Evolutionary conservation across 2,329 filamentous ascomycete species (phyloP).

Genomic region (Chrysoporthe cubensis): DNA sequence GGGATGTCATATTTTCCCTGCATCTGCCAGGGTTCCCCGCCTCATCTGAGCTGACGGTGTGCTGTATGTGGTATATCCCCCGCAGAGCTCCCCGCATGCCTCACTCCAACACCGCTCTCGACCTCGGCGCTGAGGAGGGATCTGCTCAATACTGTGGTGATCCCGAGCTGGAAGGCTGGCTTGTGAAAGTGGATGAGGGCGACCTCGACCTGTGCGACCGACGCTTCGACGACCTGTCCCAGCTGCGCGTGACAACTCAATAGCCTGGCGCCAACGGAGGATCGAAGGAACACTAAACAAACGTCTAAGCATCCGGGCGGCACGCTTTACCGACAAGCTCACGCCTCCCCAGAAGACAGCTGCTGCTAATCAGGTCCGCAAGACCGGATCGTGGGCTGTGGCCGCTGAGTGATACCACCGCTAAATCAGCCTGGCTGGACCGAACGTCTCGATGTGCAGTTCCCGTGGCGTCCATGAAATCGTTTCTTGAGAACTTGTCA

Average conservation of each 20-base stretch:
- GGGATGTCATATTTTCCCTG: neutral
- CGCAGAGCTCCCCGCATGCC: slow-evolving; percentile 18
- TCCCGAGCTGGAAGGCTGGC: slow-evolving; percentile 14
- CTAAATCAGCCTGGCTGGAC: neutral
- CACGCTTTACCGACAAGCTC: neutral
- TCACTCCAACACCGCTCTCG: neutral
- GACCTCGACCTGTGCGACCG: neutral
- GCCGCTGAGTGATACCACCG: neutral
- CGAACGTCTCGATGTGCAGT: no score
- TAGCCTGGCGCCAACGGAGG: slow-evolving; percentile 9
- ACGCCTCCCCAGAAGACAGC: neutral
- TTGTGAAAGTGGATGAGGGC: slow-evolving; percentile 24
- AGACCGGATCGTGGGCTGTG: neutral
- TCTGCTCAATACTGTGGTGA: slow-evolving; percentile 23
- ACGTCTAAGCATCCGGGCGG: neutral
- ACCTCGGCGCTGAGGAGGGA: slow-evolving; percentile 24
- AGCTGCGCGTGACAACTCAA: slow-evolving; percentile 10
- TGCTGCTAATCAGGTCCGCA: neutral
- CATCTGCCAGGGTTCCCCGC: slow-evolving; percentile 13
- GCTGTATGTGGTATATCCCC: slow-evolving; percentile 12
- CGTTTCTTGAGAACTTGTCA: slow-evolving; percentile 26
- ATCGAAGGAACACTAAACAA: neutral
- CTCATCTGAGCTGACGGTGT: slow-evolving; percentile 7
- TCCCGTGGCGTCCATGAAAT: slow-evolving; percentile 26
- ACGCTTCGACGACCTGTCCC: neutral